These are phyloP conservation scores for Apiospora rasikravindrae DNA, from an alignment of 2,329 filamentous ascomycete species.

Conservation along the genomic window DNA sequence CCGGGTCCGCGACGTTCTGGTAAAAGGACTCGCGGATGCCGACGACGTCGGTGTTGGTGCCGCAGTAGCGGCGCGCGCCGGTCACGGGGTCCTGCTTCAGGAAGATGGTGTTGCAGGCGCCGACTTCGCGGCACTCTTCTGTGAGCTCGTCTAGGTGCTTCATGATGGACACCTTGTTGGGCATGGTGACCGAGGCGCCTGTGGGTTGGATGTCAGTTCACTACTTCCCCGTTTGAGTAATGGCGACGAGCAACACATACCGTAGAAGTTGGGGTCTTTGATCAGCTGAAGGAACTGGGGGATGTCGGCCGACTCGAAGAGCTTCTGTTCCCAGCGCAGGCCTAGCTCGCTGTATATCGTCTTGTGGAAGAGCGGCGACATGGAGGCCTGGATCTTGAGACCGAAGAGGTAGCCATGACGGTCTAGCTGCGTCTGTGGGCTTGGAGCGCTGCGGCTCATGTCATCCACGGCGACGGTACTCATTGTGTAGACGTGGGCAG, in stretches of 20 bases:
- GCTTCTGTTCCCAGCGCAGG: slow-evolving; percentile 56
- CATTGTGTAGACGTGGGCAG: background rate
- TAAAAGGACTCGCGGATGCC: slow-evolving; percentile 77
- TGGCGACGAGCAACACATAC: slow-evolving; percentile 41
- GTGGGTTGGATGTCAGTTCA: background rate
- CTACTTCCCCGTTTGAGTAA: background rate
- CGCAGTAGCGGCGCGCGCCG: slow-evolving; percentile 62
- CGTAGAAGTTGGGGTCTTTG: slow-evolving; percentile 65
- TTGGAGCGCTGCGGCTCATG: background rate
- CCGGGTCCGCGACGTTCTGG: slow-evolving; percentile 55
- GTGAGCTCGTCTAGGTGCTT: slow-evolving; percentile 75
- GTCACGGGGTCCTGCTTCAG: slow-evolving; percentile 49
- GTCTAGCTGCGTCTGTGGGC: slow-evolving; percentile 37
- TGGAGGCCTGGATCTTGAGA: slow-evolving; percentile 59
- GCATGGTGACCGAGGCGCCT: slow-evolving; percentile 82
- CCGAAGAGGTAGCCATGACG: slow-evolving; percentile 62
- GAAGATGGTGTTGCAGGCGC: slow-evolving; percentile 82
- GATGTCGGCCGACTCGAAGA: slow-evolving; percentile 59
- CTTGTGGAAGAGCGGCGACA: slow-evolving; percentile 60
- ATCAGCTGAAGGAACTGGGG: slow-evolving; percentile 55
- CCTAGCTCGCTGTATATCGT: slow-evolving; percentile 57
- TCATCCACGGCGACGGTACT: background rate
- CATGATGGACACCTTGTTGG: slow-evolving; percentile 80
- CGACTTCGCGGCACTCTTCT: slow-evolving; percentile 72
- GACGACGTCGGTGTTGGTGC: slow-evolving; percentile 82